Evolutionary conservation across 129 eudicot species (phyloP).

Genomic region (Kitagawia praeruptora): DNA sequence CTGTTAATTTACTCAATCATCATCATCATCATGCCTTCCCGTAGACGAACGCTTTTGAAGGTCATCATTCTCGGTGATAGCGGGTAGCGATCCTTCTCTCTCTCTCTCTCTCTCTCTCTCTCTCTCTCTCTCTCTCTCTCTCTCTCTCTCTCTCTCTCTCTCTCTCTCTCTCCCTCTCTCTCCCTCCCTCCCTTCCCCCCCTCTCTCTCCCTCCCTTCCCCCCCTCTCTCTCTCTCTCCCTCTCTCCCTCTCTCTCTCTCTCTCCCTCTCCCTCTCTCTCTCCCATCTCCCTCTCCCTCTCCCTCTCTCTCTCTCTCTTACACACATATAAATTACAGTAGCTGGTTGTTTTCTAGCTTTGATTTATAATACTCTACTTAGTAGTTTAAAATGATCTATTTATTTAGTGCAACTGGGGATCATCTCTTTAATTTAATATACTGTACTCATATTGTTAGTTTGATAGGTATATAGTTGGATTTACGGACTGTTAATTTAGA

Average conservation of each 20-base stretch:
- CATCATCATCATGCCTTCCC: conserved; percentile 29
- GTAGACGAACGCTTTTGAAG: conserved; percentile 20
- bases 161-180: no score
- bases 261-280: no score
- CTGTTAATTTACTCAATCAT: neutral
- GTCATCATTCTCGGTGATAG: conserved; percentile 97
- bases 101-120: no score
- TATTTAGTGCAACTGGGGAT: neutral
- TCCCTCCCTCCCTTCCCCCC: no score
- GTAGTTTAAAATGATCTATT: conserved; percentile 11
- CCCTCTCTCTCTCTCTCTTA: no score
- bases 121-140: no score
- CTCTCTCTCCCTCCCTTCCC: no score
- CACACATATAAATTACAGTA: neutral
- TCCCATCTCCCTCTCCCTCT: no score
- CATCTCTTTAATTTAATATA: no score
- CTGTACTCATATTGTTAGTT: neutral
- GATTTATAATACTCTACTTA: neutral
- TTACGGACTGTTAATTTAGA: neutral
- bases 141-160: no score
- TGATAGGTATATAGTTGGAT: neutral
- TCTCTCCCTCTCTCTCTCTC: no score
- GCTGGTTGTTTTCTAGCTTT: neutral
- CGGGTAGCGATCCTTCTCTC: conserved; percentile 36
- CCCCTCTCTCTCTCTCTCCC: no score